A percentile compares a stretch with the other conserved stretches of the same genome.
Evolutionary conservation across 306 rosid species (phyloP).

Genomic region (Malus orientalis): DNA sequence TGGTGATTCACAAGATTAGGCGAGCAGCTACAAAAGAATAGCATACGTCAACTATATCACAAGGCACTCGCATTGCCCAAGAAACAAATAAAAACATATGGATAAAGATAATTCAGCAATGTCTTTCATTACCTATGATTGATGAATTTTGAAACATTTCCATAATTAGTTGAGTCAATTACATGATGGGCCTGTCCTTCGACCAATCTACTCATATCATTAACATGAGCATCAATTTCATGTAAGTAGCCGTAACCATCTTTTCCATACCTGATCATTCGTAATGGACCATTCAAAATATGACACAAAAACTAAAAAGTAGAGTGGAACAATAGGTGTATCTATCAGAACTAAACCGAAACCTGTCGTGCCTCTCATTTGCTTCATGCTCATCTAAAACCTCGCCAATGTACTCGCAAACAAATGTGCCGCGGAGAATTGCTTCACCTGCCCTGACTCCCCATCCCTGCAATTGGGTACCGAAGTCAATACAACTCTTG

Average conservation of each 20-base stretch:
- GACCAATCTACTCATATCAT: conserved; percentile 83
- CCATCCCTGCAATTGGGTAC: conserved; percentile 61
- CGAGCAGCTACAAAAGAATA: conserved; percentile 53
- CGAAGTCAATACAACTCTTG: conserved; percentile 19
- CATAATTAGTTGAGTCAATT: conserved; percentile 68
- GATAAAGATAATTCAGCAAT: not conserved
- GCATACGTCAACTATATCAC: conserved; percentile 23
- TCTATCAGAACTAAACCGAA: conserved; percentile 16
- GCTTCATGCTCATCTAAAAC: conserved; percentile 72
- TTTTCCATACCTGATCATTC: conserved; percentile 47
- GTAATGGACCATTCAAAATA: conserved; percentile 16
- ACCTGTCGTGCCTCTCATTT: conserved; percentile 60
- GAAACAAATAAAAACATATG: not conserved
- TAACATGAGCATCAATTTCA: conserved; percentile 53
- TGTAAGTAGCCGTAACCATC: conserved; percentile 52
- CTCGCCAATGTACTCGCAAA: conserved; percentile 91
- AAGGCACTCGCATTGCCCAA: not conserved
- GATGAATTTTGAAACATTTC: conserved; percentile 90
- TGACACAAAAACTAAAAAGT: not conserved
- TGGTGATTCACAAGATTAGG: conserved; percentile 84
- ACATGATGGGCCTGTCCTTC: conserved; percentile 58
- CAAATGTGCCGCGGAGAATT: conserved; percentile 83
- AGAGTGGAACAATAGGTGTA: conserved; percentile 3
- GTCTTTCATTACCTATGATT: conserved; percentile 68
- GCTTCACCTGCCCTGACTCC: conserved; percentile 85